These are phyloP conservation scores for Paramecium octaurelia DNA, from an alignment of 73 alveolate species.

Conservation along the genomic window DNA sequence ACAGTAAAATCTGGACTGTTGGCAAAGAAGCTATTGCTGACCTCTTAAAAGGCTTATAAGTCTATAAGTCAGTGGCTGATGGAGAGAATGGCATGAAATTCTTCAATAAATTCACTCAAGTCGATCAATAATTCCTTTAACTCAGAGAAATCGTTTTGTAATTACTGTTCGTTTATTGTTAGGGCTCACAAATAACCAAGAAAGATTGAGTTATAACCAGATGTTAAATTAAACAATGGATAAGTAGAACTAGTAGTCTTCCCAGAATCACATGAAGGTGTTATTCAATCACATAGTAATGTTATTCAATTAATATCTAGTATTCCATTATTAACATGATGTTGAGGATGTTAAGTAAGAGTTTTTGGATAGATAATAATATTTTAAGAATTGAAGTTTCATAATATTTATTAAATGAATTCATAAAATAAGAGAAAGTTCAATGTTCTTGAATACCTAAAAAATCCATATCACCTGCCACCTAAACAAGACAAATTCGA, in stretches of 20 bases:
- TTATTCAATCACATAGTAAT: constrained; percentile 58
- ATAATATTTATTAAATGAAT: neutral
- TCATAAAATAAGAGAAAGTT: constrained; percentile 5
- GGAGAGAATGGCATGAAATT: constrained; percentile 49
- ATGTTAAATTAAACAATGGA: neutral
- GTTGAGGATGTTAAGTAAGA: neutral
- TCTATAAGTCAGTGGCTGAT: constrained; percentile 57
- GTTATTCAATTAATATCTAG: neutral
- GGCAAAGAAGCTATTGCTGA: constrained; percentile 71
- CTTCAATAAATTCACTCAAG: constrained; percentile 50
- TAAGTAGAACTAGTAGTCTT: neutral
- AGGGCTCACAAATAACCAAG: constrained; percentile 51
- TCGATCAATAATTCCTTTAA: constrained; percentile 43
- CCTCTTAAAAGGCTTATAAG: constrained; percentile 38
- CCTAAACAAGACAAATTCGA: neutral
- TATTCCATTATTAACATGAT: neutral
- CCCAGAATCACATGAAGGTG: constrained; percentile 78
- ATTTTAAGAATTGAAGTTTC: constrained; percentile 3
- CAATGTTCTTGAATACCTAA: constrained; percentile 12
- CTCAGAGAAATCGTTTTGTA: constrained; percentile 47
- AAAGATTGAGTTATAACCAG: constrained; percentile 25
- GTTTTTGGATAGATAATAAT: neutral
- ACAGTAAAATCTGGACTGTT: constrained; percentile 69
- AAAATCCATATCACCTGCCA: neutral
- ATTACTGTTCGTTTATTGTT: neutral